Base-by-base conservation (phyloP, 176 grass and related monocot genomes). In the Oryza coarctata region DNA sequence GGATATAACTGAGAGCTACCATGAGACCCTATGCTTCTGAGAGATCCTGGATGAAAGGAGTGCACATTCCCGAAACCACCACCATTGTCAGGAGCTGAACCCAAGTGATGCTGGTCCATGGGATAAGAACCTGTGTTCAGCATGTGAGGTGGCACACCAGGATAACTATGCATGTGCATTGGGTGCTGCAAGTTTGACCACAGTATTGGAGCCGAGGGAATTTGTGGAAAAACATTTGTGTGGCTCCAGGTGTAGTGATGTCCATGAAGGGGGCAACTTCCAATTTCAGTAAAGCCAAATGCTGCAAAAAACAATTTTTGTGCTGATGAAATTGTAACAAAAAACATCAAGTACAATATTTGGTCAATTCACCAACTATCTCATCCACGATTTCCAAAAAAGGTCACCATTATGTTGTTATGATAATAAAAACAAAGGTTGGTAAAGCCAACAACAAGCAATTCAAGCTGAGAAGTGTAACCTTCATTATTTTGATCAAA, bases 101-200 rank as follows among this genome's bases (percentile, higher is more conserved):
- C 89, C 40, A 91, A 67, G 76, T 89, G 92, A 85, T 85, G 85
- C 38, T 87, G 77, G 31, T 91, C 81, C 72, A 87, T 50, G 64
- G 87, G 87, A 91, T 89, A 57, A 76, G 77, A 44, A 74, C 79
- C 45, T 26, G 57, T 76, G 44, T 76, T 89, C 39, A 71, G 45
- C 58, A 89, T 29, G 41, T 91, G 89, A 73, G 92, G 88, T 60
- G 87, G 74, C 55, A 69, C 70, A 22, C 74, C 76, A 75, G 87
- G 74, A 78, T 85, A 81, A 27, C 89, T 82, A 73, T 91, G 82
- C 35, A 89, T 77, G 47, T 79, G 89, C 74, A 82, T 63, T n/a
- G 80, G 80, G 26, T 85, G 86, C 78, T 86, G 88, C 49, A 88
- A 73, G 75, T 87, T 91, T 0, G 84, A 36, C 92, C 89, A 94